Evolutionary conservation across 2,329 filamentous ascomycete species (phyloP), one percentile per base, ranked within the genome.

Genomic region (Rhynchosporium agropyri): DNA sequence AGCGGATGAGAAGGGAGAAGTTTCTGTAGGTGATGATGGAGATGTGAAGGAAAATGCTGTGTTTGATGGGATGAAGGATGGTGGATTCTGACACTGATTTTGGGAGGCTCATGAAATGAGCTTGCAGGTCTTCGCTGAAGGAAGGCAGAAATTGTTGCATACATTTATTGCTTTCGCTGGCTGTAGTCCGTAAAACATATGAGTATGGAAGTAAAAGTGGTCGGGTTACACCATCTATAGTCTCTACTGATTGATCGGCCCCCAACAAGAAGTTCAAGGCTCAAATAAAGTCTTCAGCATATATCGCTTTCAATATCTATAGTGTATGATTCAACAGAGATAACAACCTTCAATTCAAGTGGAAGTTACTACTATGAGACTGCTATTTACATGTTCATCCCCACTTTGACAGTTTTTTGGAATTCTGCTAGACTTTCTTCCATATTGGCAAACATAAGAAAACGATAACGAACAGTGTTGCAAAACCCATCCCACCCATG

Each of bases 391-490:
- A 60, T 33, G 20, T 45, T 7, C 20, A 15, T n/a, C 10, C 31
- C 26, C 48, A n/a, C 13, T 28, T 13, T 15, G n/a, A 55, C 15
- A 40, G 28, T 46, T 10, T 33, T 42, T 33, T 36, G 5, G 9
- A 40, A 45, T 60, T 26, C 58, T 58, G 49, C 56, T 45, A 62
- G 13, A 64, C 38, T 36, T 79, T 71, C 59, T 68, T 73, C 79
- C 79, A 80, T 9, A 80, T 71, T 3, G 79, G 79, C 64, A 81
- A 56, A 53, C 78, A 77, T 33, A 81, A 73, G 63, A 80, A 81
- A 5, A 93, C 79, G 0, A 88, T 90, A 71, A 92, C 89, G 7
- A 90, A 88, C 0, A 92, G 84, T 31, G 89, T 80, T 9, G 82
- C 83, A n/a, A 87, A 85, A 2, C 85, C 88, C 86, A 89, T 88